Evolutionary conservation across 345 rosid genomes (phyloP).

Genomic region (Noccaea caerulescens): DNA sequence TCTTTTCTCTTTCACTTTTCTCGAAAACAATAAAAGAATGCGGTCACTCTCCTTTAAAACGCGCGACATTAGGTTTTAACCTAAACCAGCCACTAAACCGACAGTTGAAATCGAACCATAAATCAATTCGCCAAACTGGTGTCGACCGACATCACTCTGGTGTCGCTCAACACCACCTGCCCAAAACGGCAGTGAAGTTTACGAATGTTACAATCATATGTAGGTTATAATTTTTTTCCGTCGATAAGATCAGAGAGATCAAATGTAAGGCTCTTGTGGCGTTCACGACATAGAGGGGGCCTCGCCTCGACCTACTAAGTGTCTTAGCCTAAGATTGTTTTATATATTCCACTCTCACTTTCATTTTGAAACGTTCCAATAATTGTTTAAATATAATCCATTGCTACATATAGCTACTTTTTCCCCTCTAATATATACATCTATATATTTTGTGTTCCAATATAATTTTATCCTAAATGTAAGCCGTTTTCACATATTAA

Average conservation of each 20-base stretch:
- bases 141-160: too few relatives aligned
- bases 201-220: neutral
- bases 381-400: constrained; percentile 9
- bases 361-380: constrained; percentile 12
- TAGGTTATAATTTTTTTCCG: constrained; percentile 19
- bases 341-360: constrained; percentile 7
- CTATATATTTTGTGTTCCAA: neutral
- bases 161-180: too few relatives aligned
- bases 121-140: too few relatives aligned
- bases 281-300: constrained; percentile 32
- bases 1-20: too few relatives aligned
- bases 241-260: constrained; percentile 35
- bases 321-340: constrained; percentile 9
- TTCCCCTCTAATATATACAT: neutral
- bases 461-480: neutral
- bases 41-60: too few relatives aligned
- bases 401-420: neutral
- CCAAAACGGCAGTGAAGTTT: too few relatives aligned
- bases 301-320: constrained; percentile 30
- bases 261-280: constrained; percentile 36
- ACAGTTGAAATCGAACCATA: too few relatives aligned
- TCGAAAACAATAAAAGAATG: too few relatives aligned
- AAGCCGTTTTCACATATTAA: neutral
- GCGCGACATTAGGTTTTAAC: too few relatives aligned
- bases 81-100: too few relatives aligned